phyloP scores from a whole-genome alignment of 2,329 filamentous ascomycete genomes.

The Sarocladium brachiariae region DNA sequence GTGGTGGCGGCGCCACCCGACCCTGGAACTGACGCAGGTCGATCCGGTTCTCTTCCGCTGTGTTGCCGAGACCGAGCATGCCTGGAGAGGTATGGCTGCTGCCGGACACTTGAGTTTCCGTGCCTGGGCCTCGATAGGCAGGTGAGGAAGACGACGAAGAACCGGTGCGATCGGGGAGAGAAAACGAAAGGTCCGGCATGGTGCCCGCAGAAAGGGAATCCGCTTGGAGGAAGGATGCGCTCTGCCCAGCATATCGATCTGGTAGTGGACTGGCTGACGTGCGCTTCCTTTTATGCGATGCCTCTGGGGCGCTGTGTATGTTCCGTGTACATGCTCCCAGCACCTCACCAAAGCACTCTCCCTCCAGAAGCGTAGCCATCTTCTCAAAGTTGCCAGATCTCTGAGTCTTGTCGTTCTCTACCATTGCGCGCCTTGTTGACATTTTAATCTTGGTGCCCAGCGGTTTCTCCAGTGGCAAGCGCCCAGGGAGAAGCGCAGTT shows the following conservation, averaged over 20 bases:
- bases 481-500: constrained; percentile 33
- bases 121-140: neutral
- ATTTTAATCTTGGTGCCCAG: constrained; percentile 12
- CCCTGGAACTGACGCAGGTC: constrained; percentile 27
- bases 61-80: constrained; percentile 25
- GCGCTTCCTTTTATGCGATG: constrained; percentile 26
- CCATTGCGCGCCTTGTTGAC: neutral
- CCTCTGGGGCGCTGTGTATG: constrained; percentile 12
- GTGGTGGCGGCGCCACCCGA: constrained; percentile 19
- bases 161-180: constrained; percentile 10
- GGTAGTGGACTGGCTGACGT: constrained; percentile 20
- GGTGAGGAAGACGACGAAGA: constrained; percentile 11
- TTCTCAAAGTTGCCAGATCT: neutral
- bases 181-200: neutral
- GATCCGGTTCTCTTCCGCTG: constrained; percentile 27
- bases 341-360: constrained; percentile 25
- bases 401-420: neutral
- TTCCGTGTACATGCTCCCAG: constrained; percentile 27
- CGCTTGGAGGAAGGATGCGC: neutral
- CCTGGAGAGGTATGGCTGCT: constrained; percentile 9
- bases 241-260: neutral
- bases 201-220: neutral
- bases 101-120: constrained; percentile 6
- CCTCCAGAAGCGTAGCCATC: constrained; percentile 12
- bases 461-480: constrained; percentile 30